These are phyloP conservation scores for Saccharomycopsis phalli DNA, from an alignment of 1,139 yeast species.

Conservation along the genomic window DNA sequence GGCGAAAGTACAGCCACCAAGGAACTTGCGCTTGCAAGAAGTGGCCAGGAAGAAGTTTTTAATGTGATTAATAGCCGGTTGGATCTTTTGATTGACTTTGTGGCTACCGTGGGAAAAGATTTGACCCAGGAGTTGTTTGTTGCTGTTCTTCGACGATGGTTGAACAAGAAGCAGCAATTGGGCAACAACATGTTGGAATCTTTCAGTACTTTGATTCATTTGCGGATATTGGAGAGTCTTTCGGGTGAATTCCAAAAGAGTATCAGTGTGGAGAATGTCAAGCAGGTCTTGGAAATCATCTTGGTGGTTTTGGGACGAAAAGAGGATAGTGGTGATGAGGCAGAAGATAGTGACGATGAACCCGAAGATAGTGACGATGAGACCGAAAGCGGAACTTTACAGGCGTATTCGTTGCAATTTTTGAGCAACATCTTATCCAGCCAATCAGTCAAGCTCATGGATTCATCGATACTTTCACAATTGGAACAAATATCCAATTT, in stretches of 20 bases:
- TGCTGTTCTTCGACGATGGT: conserved; percentile 51
- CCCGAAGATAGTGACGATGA: conserved; percentile 13
- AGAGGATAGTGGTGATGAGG: conserved; percentile 6
- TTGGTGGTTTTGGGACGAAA: conserved; percentile 9
- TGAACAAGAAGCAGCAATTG: conserved; percentile 26
- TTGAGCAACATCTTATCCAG: conserved; percentile 47
- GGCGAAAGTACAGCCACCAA: conserved; percentile 5
- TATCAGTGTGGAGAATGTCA: conserved; percentile 20
- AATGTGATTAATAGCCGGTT: conserved; percentile 45
- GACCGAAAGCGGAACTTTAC: no score
- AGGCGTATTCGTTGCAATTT: conserved; percentile 44
- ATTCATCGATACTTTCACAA: conserved; percentile 16
- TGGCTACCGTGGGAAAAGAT: conserved; percentile 46
- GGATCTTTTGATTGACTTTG: conserved; percentile 36
- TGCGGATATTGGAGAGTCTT: conserved; percentile 55
- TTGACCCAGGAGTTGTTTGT: conserved; percentile 44
- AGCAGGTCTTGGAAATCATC: conserved; percentile 16
- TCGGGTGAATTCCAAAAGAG: conserved; percentile 53
- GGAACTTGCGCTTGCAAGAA: conserved; percentile 5
- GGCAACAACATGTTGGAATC: conserved; percentile 34
- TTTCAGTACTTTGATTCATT: conserved; percentile 46
- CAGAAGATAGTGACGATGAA: conserved; percentile 8
- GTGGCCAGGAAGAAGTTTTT: conserved; percentile 29
- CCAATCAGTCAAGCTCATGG: conserved; percentile 11
- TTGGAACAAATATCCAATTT: conserved; percentile 29